Conservation (phyloP, 2,329 filamentous ascomycete species). For the Diaporthe amygdali region DNA sequence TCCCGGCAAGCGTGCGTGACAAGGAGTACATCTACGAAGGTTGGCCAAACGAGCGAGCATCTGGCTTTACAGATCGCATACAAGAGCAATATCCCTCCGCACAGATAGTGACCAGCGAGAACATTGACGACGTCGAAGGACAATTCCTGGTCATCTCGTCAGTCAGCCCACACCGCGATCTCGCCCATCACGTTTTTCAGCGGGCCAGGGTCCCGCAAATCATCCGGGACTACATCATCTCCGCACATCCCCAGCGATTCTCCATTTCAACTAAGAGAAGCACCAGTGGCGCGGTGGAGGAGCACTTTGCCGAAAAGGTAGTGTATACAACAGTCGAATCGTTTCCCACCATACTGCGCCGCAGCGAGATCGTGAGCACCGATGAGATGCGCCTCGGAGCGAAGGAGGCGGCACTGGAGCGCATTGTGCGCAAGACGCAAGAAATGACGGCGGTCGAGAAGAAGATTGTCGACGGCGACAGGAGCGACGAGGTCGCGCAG, state of each 20-base stretch:
- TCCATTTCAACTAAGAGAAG: slow-evolving; percentile 76
- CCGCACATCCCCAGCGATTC: slow-evolving; percentile 78
- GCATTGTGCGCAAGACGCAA: slow-evolving; percentile 87
- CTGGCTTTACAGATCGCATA: slow-evolving; percentile 87
- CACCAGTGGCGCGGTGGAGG: slow-evolving; percentile 70
- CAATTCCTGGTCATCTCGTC: slow-evolving; percentile 86
- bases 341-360: slow-evolving; percentile 89
- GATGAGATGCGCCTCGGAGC: slow-evolving; percentile 72
- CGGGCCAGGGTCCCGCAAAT: slow-evolving; percentile 82
- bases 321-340: slow-evolving; percentile 83
- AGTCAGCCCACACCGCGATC: slow-evolving; percentile 81
- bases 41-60: slow-evolving; percentile 74
- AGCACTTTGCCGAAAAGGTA: slow-evolving; percentile 82
- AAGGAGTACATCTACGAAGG: slow-evolving; percentile 95
- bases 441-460: slow-evolving; percentile 82
- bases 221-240: slow-evolving; percentile 85
- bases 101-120: slow-evolving; percentile 74
- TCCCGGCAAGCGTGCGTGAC: slow-evolving; percentile 79
- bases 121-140: slow-evolving; percentile 82
- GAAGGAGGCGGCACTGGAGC: slow-evolving; percentile 87
- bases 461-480: slow-evolving; percentile 72
- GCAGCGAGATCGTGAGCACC: slow-evolving; percentile 80
- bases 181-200: slow-evolving; percentile 84
- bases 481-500: slow-evolving; percentile 64
- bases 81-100: slow-evolving; percentile 88